Conservation (phyloP, 2,329 filamentous ascomycete species). For the Aplosporella prunicola region DNA sequence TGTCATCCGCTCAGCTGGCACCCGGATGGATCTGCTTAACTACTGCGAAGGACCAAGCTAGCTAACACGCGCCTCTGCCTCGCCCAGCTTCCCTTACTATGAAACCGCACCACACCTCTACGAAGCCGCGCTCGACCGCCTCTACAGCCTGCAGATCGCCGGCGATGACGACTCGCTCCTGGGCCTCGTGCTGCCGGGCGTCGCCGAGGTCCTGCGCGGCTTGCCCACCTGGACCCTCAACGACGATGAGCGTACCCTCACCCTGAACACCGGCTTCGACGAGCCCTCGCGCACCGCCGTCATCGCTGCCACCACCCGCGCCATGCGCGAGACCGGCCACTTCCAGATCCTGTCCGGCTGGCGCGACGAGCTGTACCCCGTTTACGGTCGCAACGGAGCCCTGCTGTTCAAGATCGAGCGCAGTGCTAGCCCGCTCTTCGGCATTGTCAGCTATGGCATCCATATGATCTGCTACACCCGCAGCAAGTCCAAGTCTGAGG, state of each 20-base stretch:
- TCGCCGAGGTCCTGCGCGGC: conserved; percentile 48
- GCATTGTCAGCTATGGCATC: conserved; percentile 36
- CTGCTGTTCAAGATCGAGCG: conserved; percentile 35
- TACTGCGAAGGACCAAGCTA: no score
- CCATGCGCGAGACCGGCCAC: conserved; percentile 59
- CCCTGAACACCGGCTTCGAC: conserved; percentile 47
- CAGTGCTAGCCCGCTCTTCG: conserved; percentile 33
- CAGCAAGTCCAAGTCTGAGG: no score
- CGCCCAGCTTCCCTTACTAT: conserved; percentile 65
- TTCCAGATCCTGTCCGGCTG: conserved; percentile 58
- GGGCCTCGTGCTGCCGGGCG: conserved; percentile 51
- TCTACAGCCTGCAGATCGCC: conserved; percentile 58
- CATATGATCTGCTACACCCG: conserved; percentile 32
- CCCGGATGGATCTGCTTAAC: no score
- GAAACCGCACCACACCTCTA: conserved; percentile 50
- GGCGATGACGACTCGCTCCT: conserved; percentile 51
- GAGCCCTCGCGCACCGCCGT: conserved; percentile 53
- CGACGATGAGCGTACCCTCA: conserved; percentile 50
- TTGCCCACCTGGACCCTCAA: conserved; percentile 55
- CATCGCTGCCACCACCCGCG: conserved; percentile 48
- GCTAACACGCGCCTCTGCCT: not conserved
- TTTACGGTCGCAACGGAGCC: conserved; percentile 31
- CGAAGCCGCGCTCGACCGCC: conserved; percentile 43
- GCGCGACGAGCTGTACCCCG: conserved; percentile 34
- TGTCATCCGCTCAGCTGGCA: not conserved